Evolutionary conservation across 345 rosid species (phyloP), one percentile per base, ranked within the genome.

Genomic region (Eucalyptus tenuipes): DNA sequence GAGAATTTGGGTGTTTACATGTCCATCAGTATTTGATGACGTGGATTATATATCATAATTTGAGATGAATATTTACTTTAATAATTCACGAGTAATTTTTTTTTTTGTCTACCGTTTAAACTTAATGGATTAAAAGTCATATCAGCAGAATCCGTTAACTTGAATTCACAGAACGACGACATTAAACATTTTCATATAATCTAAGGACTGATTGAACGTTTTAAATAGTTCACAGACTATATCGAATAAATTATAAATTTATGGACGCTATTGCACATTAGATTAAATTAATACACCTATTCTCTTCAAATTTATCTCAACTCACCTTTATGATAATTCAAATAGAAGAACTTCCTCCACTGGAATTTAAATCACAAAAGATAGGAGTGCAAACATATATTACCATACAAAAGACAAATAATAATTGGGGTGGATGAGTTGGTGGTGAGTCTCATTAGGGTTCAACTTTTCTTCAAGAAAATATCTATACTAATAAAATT

Each of bases 191-290:
- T 66, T n/a, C 6, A 8, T 66, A n/a, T 66, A n/a, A 66, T 66
- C 0, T 8, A 68, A 9, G 0, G 1, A 33, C 0, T 0, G 1
- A 16, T 68, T 9, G 0, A 33, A 68, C 13, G 1, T 8, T 3
- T 68, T 16, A 17, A 33, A 33, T 68, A 16, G 1, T 33, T 17
- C 3, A 68, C 2, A 0, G 0, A 10, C 2, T 9, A 33, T 11
- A 5, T 33, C 0, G 0, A 33, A 9, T 18, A 68, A 68, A 16
- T 68, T 33, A 33, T 7, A 33, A 68, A 17, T 68, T 8, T 0
- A 33, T 8, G 12, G 13, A 68, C 0, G 1, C 10, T 5, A 5
- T 68, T 5, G 7, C 3, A 68, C 2, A 33, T 68, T 5, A 22
- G 10, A 17, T 5, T 8, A 31, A 31, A 68, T 10, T 33, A 16